A percentile compares a stretch with the other conserved stretches of the same genome.
Conservation (phyloP, 163 green algal species). For the Chlamydomonas reinhardtii region DNA sequence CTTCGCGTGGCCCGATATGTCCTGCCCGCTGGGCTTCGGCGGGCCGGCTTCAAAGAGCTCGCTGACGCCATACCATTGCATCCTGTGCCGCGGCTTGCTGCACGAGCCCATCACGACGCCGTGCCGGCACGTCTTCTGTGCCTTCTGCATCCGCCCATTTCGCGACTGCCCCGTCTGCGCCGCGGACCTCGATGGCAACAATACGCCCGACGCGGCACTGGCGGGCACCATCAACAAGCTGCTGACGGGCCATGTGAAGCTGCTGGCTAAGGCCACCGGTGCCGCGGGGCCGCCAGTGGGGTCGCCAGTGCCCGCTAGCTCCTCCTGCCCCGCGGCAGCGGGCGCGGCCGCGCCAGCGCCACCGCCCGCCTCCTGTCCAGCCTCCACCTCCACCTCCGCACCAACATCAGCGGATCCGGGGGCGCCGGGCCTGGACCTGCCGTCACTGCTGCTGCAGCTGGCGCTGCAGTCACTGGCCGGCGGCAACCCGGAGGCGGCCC, state of each 20-base stretch:
- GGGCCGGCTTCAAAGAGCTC: background rate
- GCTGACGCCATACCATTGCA: slow-evolving; percentile 55
- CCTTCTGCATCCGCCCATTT: slow-evolving; percentile 54
- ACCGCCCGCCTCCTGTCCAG: background rate
- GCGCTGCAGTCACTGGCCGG: slow-evolving; percentile 57
- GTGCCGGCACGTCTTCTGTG: slow-evolving; percentile 64
- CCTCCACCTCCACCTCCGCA: background rate
- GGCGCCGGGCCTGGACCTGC: background rate
- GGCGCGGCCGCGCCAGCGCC: background rate
- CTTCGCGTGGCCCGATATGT: background rate
- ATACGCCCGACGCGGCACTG: slow-evolving; percentile 37
- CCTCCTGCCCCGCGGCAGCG: background rate
- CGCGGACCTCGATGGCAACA: slow-evolving; percentile 56
- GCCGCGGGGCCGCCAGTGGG: background rate
- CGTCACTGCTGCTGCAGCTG: slow-evolving; percentile 56
- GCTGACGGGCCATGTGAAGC: slow-evolving; percentile 44
- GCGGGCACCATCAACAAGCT: slow-evolving; percentile 9
- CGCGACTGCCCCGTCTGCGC: slow-evolving; percentile 72
- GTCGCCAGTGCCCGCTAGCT: background rate
- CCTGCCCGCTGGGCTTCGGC: slow-evolving; percentile 57
- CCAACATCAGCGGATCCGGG: background rate
- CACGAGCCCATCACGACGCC: slow-evolving; percentile 43
- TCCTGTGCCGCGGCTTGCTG: slow-evolving; percentile 57
- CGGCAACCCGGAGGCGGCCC: slow-evolving; percentile 55
- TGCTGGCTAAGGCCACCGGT: slow-evolving; percentile 33